Percentiles rank a stretch among this genome's conserved stretches.
Evolutionary conservation across 768 basidiomycete species (phyloP).

Genomic region (Lyophyllum atratum): DNA sequence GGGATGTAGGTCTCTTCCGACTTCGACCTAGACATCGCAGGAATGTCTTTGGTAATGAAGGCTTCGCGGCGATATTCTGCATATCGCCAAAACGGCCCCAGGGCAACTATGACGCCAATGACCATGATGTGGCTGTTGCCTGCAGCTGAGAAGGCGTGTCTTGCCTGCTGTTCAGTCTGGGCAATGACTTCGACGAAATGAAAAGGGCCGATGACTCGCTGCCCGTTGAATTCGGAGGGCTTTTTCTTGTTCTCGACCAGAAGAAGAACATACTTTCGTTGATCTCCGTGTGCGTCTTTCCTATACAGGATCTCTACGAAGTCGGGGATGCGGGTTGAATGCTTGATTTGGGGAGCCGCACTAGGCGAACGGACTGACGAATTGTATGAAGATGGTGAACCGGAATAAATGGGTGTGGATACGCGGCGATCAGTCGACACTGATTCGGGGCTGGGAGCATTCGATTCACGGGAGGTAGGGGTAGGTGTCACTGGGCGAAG

Average conservation of each 20-base stretch:
- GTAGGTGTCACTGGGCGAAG: background rate
- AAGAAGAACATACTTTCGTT: background rate
- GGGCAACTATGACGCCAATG: background rate
- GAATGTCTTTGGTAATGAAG: background rate
- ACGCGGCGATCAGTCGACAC: too few species aligned
- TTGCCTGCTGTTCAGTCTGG: background rate
- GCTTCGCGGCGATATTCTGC: background rate
- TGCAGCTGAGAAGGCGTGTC: background rate
- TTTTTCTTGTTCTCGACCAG: background rate
- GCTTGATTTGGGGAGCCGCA: background rate
- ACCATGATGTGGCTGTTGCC: background rate
- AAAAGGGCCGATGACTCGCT: background rate
- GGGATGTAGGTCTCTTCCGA: background rate
- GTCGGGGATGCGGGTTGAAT: constrained; percentile 1
- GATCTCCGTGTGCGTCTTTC: background rate
- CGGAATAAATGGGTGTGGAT: background rate
- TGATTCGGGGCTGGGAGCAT: background rate
- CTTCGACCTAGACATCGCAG: background rate
- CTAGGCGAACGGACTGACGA: background rate
- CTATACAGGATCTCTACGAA: background rate
- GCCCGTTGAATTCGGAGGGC: background rate
- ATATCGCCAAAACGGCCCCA: background rate
- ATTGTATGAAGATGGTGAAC: background rate
- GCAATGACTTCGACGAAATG: background rate
- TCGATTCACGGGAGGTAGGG: background rate